These are phyloP conservation scores for Strigomonas culicis DNA, from an alignment of 208 protist genomes.

Conservation along the genomic window DNA sequence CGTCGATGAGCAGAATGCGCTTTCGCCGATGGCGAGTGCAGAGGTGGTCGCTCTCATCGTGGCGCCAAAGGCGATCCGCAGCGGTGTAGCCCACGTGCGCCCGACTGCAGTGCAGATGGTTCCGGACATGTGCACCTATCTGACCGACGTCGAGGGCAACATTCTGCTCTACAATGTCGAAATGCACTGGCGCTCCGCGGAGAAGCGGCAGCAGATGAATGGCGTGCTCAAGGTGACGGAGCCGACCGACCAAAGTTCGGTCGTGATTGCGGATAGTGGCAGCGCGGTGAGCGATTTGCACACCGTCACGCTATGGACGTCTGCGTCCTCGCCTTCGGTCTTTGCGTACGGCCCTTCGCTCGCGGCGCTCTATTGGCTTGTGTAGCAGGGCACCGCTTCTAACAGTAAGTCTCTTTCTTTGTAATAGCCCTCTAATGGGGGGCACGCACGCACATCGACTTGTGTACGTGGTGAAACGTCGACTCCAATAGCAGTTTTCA, in stretches of 20 bases:
- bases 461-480: too few species aligned
- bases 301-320: conserved; percentile 12
- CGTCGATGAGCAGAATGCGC: conserved; percentile 22
- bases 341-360: conserved; percentile 58
- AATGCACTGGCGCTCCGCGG: conserved; percentile 57
- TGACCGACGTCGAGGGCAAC: conserved; percentile 50
- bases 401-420: too few species aligned
- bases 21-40: conserved; percentile 7
- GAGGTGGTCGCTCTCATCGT: conserved; percentile 28
- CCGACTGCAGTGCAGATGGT: conserved; percentile 25
- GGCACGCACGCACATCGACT: too few species aligned
- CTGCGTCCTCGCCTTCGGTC: conserved; percentile 19
- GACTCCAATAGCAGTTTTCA: too few species aligned
- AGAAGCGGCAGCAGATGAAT: conserved; percentile 22
- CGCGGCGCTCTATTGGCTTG: conserved; percentile 41
- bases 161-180: conserved; percentile 68
- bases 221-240: conserved; percentile 26
- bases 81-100: conserved; percentile 21
- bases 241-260: conserved; percentile 42
- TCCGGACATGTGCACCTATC: conserved; percentile 58
- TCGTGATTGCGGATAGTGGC: conserved; percentile 49
- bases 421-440: too few species aligned
- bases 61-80: conserved; percentile 25
- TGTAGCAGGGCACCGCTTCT: conserved; percentile 9
- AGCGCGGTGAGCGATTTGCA: conserved; percentile 48